Evolutionary conservation across 495 filamentous ascomycete species (phyloP).

Genomic region (Talaromyces ruber): DNA sequence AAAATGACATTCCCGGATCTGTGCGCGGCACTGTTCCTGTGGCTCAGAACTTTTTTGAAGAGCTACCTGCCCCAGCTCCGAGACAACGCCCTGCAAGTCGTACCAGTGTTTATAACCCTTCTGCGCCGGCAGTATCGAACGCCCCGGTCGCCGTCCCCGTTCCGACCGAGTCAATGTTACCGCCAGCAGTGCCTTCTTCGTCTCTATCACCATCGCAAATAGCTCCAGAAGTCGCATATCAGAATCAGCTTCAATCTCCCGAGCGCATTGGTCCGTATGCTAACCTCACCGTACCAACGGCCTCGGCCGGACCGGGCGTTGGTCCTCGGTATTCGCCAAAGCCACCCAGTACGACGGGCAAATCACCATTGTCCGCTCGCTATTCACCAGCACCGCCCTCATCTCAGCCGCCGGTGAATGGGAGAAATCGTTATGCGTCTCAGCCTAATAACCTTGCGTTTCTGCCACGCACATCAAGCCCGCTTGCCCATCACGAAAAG

Average conservation of each 20-base stretch:
- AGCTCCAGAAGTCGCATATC: conserved; percentile 34
- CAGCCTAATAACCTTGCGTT: conserved; percentile 54
- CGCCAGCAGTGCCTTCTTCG: conserved; percentile 21
- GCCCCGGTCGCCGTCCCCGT: conserved; percentile 7
- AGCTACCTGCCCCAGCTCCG: conserved; percentile 61
- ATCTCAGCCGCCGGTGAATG: conserved; percentile 39
- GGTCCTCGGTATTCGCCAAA: conserved; percentile 32
- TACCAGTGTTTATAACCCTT: conserved; percentile 44
- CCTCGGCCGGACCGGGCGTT: conserved; percentile 28
- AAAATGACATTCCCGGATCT: neutral
- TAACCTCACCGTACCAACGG: conserved; percentile 23
- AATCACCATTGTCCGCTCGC: conserved; percentile 25
- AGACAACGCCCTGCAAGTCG: conserved; percentile 37
- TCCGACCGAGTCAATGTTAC: conserved; percentile 12
- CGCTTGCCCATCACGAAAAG: conserved; percentile 58
- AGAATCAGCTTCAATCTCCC: conserved; percentile 39
- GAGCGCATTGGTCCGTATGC: conserved; percentile 60
- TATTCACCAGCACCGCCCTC: conserved; percentile 42
- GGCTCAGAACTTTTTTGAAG: conserved; percentile 72
- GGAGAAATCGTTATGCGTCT: conserved; percentile 40
- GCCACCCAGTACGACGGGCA: conserved; percentile 24
- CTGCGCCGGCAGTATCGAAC: conserved; percentile 15
- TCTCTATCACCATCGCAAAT: conserved; percentile 21
- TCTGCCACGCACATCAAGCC: conserved; percentile 79
- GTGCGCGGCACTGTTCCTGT: conserved; percentile 12